These are phyloP conservation scores for Cyclotella sp. DNA, from an alignment of 108 stramenopile species.

Conservation along the genomic window DNA sequence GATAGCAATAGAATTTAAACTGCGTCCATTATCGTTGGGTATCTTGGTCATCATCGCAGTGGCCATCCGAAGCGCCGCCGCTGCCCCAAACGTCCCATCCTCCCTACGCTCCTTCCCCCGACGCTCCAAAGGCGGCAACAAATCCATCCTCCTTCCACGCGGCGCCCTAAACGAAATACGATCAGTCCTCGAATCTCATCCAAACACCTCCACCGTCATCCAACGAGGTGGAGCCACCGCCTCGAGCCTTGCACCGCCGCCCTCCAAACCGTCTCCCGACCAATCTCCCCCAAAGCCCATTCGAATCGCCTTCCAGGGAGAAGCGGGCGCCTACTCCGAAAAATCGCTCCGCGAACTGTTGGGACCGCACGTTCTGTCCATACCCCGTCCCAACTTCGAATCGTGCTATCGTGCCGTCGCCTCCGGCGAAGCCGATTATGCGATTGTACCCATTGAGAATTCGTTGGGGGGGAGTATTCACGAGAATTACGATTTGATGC, in stretches of 20 bases:
- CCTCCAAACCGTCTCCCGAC: neutral
- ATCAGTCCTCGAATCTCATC: slow-evolving; percentile 27
- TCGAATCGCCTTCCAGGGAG: slow-evolving; percentile 96
- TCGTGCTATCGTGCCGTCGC: slow-evolving; percentile 97
- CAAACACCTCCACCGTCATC: neutral
- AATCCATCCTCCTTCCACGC: slow-evolving; percentile 9
- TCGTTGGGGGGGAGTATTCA: slow-evolving; percentile 97
- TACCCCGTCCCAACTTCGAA: slow-evolving; percentile 92
- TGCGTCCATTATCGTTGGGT: slow-evolving; percentile 1
- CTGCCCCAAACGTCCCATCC: neutral
- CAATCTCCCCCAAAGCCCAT: slow-evolving; percentile 36
- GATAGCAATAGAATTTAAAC: too few relatives aligned
- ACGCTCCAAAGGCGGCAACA: slow-evolving; percentile 13
- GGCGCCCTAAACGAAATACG: slow-evolving; percentile 40
- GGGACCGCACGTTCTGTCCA: slow-evolving; percentile 85
- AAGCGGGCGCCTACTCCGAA: slow-evolving; percentile 97
- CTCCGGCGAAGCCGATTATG: slow-evolving; percentile 93
- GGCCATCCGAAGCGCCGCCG: neutral
- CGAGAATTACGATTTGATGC: slow-evolving; percentile 97
- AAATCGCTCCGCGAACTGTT: slow-evolving; percentile 92
- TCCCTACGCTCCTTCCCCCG: slow-evolving; percentile 11
- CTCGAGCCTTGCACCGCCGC: neutral
- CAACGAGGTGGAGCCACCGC: slow-evolving; percentile 11
- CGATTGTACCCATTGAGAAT: slow-evolving; percentile 96
- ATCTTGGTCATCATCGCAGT: neutral